phyloP scores from a whole-genome alignment of 352 stramenopile genomes.

The Ophiocytium majus region DNA sequence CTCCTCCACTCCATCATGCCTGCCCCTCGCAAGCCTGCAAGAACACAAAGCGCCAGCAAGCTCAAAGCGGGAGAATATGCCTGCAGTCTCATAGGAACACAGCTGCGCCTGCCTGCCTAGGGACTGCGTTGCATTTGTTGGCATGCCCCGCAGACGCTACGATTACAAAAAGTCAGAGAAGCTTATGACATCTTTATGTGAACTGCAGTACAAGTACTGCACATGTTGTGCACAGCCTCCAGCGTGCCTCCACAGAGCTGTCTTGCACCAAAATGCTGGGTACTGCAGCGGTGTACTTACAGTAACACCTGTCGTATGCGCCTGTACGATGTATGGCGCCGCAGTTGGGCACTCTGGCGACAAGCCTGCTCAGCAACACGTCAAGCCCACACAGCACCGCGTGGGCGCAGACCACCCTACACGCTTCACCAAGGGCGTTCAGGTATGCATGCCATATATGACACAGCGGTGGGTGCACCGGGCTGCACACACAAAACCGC shows the following conservation, averaged over 20 bases:
- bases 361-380: neutral
- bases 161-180: neutral
- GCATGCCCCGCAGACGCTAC: neutral
- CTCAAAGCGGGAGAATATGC: too few relatives aligned
- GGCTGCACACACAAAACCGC: too few relatives aligned
- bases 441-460: neutral
- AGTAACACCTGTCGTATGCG: neutral
- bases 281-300: neutral
- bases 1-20: too few relatives aligned
- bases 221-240: neutral
- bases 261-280: neutral
- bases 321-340: neutral
- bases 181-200: neutral
- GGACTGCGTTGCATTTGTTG: too few relatives aligned
- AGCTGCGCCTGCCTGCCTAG: too few relatives aligned
- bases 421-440: conserved; percentile 42
- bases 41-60: too few relatives aligned
- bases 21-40: too few relatives aligned
- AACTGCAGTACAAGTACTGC: neutral
- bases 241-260: neutral
- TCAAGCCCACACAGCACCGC: conserved; percentile 29
- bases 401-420: conserved; percentile 45
- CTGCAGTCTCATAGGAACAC: too few relatives aligned
- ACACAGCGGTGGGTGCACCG: too few relatives aligned
- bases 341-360: neutral